Percentiles rank a stretch among this genome's conserved stretches.
Evolutionary conservation across 2,329 filamentous ascomycete genomes (phyloP).

Genomic region (Herpotrichia juniperi): DNA sequence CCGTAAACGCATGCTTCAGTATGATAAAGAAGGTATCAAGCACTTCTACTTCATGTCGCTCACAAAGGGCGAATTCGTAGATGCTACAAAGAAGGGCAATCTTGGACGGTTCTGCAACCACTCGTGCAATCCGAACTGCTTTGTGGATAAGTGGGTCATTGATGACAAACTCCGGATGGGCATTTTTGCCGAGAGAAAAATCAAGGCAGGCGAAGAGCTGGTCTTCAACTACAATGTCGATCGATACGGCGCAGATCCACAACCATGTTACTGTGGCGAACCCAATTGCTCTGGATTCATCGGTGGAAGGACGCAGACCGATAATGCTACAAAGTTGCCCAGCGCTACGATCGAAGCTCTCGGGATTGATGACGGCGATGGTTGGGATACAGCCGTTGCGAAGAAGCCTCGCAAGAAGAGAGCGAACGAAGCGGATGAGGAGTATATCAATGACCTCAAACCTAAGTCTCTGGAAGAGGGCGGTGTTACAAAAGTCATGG

Average conservation of each 20-base stretch:
- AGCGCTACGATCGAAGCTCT: constrained; percentile 91
- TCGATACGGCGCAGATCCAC: constrained; percentile 93
- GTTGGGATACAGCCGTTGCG: constrained; percentile 87
- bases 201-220: constrained; percentile 89
- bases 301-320: constrained; percentile 96
- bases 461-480: constrained; percentile 79
- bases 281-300: constrained; percentile 95
- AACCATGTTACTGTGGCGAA: constrained; percentile 96
- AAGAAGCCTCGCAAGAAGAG: constrained; percentile 95
- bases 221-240: constrained; percentile 99
- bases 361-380: constrained; percentile 89
- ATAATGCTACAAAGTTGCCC: constrained; percentile 89
- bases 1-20: constrained; percentile 86
- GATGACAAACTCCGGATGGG: constrained; percentile 98
- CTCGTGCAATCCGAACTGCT: constrained; percentile 98
- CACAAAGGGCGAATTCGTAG: constrained; percentile 93
- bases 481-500: constrained; percentile 93
- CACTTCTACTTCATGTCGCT: constrained; percentile 99
- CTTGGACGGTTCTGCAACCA: constrained; percentile 98
- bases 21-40: constrained; percentile 95
- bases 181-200: constrained; percentile 87
- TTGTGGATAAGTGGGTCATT: constrained; percentile 99
- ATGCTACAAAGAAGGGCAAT: constrained; percentile 96
- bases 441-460: constrained; percentile 90
- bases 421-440: constrained; percentile 87